phyloP scores from a whole-genome alignment of 73 alveolate species.

The Tetrahymena borealis region DNA sequence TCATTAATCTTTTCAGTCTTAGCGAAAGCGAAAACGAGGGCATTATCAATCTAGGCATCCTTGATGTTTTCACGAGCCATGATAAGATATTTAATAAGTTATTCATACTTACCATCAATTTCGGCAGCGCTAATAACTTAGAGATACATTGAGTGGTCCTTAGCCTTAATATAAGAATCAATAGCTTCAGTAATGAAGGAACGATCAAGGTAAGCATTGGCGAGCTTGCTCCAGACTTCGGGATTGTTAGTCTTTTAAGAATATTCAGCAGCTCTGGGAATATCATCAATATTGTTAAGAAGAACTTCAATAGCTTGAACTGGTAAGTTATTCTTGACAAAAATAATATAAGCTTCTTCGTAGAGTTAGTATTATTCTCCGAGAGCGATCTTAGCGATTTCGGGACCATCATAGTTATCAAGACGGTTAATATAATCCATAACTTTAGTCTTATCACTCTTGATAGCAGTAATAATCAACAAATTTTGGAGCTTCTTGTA shows the following conservation, averaged over 20 bases:
- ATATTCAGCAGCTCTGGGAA: conserved; percentile 86
- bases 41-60: conserved; percentile 89
- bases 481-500: conserved; percentile 95
- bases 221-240: conserved; percentile 96
- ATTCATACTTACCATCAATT: conserved; percentile 72
- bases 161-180: conserved; percentile 91
- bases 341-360: conserved; percentile 92
- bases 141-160: conserved; percentile 77
- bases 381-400: conserved; percentile 92
- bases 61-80: conserved; percentile 81
- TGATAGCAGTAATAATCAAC: conserved; percentile 96
- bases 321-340: conserved; percentile 67
- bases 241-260: conserved; percentile 82
- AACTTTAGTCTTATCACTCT: conserved; percentile 92
- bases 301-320: conserved; percentile 90
- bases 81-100: conserved; percentile 77
- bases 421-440: conserved; percentile 98
- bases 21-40: conserved; percentile 88
- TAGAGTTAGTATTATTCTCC: conserved; percentile 69
- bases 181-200: conserved; percentile 81
- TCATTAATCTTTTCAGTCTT: conserved; percentile 86
- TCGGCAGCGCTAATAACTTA: conserved; percentile 86
- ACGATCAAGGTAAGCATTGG: conserved; percentile 91
- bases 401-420: conserved; percentile 98
- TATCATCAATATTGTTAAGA: conserved; percentile 68